phyloP scores from a whole-genome alignment of 352 stramenopile species.

The Aphanomyces stellatus region DNA sequence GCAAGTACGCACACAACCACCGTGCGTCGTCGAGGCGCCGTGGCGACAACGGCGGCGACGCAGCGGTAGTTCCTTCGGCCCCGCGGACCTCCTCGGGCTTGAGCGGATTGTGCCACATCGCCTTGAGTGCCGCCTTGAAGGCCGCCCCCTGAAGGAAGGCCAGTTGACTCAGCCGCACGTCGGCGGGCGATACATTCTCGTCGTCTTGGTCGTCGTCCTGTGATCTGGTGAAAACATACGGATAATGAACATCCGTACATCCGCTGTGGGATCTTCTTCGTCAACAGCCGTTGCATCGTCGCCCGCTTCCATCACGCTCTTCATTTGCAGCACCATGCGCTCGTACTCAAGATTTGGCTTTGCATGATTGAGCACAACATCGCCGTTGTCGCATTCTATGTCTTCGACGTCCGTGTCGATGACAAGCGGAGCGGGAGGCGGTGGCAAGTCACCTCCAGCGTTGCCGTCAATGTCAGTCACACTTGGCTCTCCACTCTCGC shows the following conservation, averaged over 20 bases:
- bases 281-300: slow-evolving; percentile 26
- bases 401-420: neutral
- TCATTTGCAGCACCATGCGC: slow-evolving; percentile 65
- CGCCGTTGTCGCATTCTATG: too few species aligned
- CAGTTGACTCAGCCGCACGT: neutral
- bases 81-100: neutral
- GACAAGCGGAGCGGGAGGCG: neutral
- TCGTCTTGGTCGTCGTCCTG: neutral
- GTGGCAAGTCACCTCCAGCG: neutral
- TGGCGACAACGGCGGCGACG: neutral
- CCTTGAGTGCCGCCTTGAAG: slow-evolving; percentile 35
- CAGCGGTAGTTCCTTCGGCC: neutral
- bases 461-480: too few species aligned
- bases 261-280: slow-evolving; percentile 27
- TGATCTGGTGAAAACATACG: too few species aligned
- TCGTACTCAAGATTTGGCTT: slow-evolving; percentile 51
- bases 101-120: neutral
- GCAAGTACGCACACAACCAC: slow-evolving; percentile 3
- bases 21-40: neutral
- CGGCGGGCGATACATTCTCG: too few species aligned
- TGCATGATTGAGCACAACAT: too few species aligned
- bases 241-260: too few species aligned
- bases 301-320: slow-evolving; percentile 44
- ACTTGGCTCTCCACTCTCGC: too few species aligned
- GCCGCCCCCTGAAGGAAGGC: slow-evolving; percentile 30